phyloP scores from a whole-genome alignment of 345 rosid genomes.

The Crucihimalaya himalaica region DNA sequence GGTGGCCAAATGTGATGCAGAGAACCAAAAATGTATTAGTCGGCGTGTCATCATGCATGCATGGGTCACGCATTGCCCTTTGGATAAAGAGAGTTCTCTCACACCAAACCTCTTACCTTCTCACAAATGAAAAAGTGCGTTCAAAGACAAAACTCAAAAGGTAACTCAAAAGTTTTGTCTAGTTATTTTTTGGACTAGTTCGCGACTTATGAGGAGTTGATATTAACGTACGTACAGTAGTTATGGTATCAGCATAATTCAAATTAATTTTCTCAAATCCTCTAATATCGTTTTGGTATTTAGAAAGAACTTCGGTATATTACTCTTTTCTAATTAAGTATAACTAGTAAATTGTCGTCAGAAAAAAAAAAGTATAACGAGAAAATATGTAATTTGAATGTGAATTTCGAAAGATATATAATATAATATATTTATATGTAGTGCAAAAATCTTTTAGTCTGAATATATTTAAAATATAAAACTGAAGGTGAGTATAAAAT shows the following conservation, averaged over 20 bases:
- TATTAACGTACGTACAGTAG: neutral
- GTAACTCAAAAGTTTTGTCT: too few species aligned
- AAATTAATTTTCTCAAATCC: neutral
- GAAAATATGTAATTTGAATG: neutral
- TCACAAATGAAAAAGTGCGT: neutral
- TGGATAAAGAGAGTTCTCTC: neutral
- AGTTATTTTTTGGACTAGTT: neutral
- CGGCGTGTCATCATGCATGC: constrained; percentile 42
- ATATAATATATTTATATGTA: neutral
- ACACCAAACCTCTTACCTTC: constrained; percentile 21
- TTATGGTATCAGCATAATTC: neutral
- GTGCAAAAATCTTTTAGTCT: neutral
- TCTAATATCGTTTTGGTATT: neutral
- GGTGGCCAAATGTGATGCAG: constrained; percentile 18
- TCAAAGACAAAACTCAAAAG: constrained; percentile 7
- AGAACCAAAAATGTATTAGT: constrained; percentile 26
- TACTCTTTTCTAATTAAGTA: neutral
- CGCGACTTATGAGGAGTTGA: neutral
- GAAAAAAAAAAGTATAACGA: neutral
- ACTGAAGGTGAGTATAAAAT: neutral
- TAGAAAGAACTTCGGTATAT: neutral
- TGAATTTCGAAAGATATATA: neutral
- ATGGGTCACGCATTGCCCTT: constrained; percentile 26
- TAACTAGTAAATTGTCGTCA: too few species aligned
- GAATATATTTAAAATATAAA: neutral